Conservation (phyloP, 257 asterid species). For the Plectranthus barbatus region DNA sequence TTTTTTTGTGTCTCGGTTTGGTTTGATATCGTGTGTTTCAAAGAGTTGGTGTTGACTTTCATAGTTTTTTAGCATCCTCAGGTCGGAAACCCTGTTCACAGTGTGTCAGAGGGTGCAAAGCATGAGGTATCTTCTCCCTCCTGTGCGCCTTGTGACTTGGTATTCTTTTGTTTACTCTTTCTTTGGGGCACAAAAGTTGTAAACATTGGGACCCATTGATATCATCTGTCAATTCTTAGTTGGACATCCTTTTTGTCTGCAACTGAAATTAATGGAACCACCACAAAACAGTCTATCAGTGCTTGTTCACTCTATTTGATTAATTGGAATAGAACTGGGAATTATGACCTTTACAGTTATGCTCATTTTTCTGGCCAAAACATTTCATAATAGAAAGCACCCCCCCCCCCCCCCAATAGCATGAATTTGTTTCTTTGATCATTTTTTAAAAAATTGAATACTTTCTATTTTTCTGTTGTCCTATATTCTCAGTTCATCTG, state of each 20-base stretch:
- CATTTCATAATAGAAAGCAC: background rate
- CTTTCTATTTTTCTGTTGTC: background rate
- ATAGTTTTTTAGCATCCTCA: conserved; percentile 12
- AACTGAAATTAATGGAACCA: background rate
- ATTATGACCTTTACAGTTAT: background rate
- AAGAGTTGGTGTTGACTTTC: background rate
- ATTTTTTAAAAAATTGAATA: background rate
- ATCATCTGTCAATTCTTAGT: background rate
- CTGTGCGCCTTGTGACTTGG: background rate
- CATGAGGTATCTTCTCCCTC: conserved; percentile 25
- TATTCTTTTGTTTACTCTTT: background rate
- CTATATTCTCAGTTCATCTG: background rate
- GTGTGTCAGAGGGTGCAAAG: conserved; percentile 26
- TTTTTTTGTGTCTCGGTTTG: background rate
- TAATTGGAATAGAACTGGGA: background rate
- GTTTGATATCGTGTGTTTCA: background rate
- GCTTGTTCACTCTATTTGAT: background rate
- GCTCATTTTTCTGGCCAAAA: background rate
- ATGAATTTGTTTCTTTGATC: background rate
- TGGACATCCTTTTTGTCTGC: background rate
- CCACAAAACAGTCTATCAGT: background rate
- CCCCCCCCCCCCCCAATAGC: background rate
- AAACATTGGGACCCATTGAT: too few species aligned
- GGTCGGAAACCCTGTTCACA: conserved; percentile 30
- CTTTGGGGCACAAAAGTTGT: background rate